Conservation (phyloP, 2,329 filamentous ascomycete genomes). For the Alternaria sp. region DNA sequence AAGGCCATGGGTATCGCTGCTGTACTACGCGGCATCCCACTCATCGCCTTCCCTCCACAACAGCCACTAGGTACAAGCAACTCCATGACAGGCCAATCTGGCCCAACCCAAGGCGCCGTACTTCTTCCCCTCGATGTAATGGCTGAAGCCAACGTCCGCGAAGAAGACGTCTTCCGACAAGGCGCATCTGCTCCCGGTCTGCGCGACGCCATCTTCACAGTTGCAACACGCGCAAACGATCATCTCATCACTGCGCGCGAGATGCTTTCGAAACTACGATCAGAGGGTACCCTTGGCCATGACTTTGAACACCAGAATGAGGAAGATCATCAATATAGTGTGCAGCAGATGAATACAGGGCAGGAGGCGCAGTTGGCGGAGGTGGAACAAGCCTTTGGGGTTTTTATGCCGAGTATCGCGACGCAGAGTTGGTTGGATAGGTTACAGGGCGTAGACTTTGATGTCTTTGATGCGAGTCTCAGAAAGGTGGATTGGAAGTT, state of each 20-base stretch:
- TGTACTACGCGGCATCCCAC: conserved; percentile 83
- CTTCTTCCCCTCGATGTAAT: conserved; percentile 89
- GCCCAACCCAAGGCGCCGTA: conserved; percentile 68
- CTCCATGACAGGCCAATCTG: conserved; percentile 47
- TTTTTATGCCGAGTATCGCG: conserved; percentile 80
- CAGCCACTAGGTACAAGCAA: conserved; percentile 60
- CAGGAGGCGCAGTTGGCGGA: conserved; percentile 57
- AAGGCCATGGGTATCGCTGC: conserved; percentile 91
- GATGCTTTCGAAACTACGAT: conserved; percentile 83
- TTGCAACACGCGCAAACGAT: conserved; percentile 93
- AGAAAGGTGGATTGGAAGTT: conserved; percentile 80
- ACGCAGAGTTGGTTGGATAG: conserved; percentile 80
- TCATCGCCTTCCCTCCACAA: conserved; percentile 81
- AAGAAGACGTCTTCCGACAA: conserved; percentile 87
- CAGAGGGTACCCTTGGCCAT: conserved; percentile 78
- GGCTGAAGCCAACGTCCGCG: conserved; percentile 79
- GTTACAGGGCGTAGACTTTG: conserved; percentile 83
- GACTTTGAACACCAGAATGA: conserved; percentile 89
- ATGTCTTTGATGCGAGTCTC: conserved; percentile 73
- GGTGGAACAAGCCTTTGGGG: conserved; percentile 74
- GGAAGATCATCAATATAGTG: conserved; percentile 67
- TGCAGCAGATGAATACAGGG: conserved; percentile 45
- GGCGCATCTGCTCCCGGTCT: conserved; percentile 82
- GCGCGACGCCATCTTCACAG: conserved; percentile 87
- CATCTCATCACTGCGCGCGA: conserved; percentile 93